Evolutionary conservation across 345 rosid species (phyloP), one percentile per base, ranked within the genome.

Genomic region (Sisymbrium irio): DNA sequence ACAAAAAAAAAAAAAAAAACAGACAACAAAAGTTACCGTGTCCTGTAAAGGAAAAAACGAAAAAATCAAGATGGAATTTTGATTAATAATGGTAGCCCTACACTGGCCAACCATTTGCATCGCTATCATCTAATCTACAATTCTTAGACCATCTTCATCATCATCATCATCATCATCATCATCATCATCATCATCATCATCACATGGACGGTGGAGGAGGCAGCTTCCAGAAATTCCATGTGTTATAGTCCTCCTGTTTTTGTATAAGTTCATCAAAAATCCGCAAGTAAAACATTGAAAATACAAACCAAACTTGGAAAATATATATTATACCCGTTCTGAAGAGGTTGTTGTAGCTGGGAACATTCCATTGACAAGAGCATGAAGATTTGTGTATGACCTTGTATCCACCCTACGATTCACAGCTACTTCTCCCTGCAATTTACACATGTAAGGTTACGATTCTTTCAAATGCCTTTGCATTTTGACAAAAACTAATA

Each of bases 341-440:
- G 84, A 76, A 17, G 82, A 79, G 2, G 88, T 78, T 30, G 89
- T 78, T 30, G 77, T 83, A 30, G 84, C 80, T 3, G 99, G 99
- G 74, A 95, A 95, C 92, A 95, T 89, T 83, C 83, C 83, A 72
- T 92, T 82, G 74, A 95, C 99, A 75, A 92, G 97, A 72, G 82
- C 74, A 72, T 80, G 99, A 76, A 95, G 87, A 25, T 96, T 85
- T 49, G 82, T 78, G 69, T 95, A 95, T 51, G 99, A 90, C 75
- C 82, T 90, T 30, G 91, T 95, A 83, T 88, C 89, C 42, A 90
- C 79, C n/a, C 91, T 82, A 45, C 87, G 91, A 57, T 88, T 84
- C 19, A 89, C 92, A 65, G 88, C 96, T 80, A 95, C 91, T 85
- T 95, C 85, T 68, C 99, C 99, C 99, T 95, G 91, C 62, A 83